Base-by-base conservation (phyloP, 2,329 filamentous ascomycete species). In the Paracorniculantispora psalliotae region DNA sequence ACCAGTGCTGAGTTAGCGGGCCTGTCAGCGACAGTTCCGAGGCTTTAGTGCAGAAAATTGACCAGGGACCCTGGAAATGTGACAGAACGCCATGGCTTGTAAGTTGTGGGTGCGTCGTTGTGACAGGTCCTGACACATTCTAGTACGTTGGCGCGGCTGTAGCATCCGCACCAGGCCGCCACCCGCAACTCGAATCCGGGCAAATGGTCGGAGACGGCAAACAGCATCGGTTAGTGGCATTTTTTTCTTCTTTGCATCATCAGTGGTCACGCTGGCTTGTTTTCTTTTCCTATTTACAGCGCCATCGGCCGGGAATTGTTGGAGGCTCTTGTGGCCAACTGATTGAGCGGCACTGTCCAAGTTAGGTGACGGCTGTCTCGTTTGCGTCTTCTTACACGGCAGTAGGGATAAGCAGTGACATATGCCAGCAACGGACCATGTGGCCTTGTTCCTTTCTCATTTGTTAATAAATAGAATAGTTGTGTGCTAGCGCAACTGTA, bases 111-210 rank as follows among this genome's bases (percentile, higher is more conserved):
- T 15, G 28, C 28, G 41, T 47, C 19, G 15, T 1, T 48, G 53
- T 44, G 53, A 48, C 54, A 50, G 54, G 33, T 33, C 8, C 17
- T 57, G 55, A 44, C 55, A 57, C 54, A 48, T 41, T 41, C 30
- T 48, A 37, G 6, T 15, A 37, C 33, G 17, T 15, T 49, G 54
- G 43, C 52, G 44, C 54, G 33, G 44, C 44, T 57, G 54, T 21
- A 28, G 21, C 49, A 41, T 52, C 30, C 49, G 21, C 30, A 39
- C 33, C 21, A 47, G 28, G 43, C 53, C 53, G 53, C 54, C 46
- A 57, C 35, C 44, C 35, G 54, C 44, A 57, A 49, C 54, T 23
- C 21, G 30, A 23, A 57, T 50, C 17, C 26, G 28, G 26, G 17
- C 35, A 17, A 52, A 19, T 51, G 35, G 37, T 43, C 30, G 39